Conservation (phyloP, 1,284 basidiomycete species). For the Trichosporon sp. region DNA sequence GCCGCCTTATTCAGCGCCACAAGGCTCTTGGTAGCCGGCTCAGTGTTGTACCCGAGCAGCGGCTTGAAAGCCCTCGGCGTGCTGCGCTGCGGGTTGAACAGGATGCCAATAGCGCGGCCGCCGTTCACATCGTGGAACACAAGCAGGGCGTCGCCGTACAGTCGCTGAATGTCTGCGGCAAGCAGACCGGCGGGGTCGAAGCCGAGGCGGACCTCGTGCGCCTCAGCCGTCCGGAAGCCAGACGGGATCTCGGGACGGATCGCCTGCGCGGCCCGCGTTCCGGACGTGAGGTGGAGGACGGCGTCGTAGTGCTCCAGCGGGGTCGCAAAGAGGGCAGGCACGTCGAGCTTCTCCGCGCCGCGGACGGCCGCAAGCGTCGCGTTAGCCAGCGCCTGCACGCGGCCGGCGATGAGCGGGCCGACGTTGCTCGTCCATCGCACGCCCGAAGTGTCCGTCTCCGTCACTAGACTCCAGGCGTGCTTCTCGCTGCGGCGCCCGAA, state of each 20-base stretch:
- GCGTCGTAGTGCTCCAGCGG: slow-evolving; percentile 81
- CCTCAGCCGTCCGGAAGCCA: slow-evolving; percentile 28
- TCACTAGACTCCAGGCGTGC: slow-evolving; percentile 67
- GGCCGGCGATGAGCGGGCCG: slow-evolving; percentile 62
- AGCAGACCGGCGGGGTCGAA: slow-evolving; percentile 75
- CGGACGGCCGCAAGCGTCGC: slow-evolving; percentile 57
- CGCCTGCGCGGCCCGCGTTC: slow-evolving; percentile 61
- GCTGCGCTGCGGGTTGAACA: slow-evolving; percentile 67
- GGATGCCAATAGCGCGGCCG: slow-evolving; percentile 68
- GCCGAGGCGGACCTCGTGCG: slow-evolving; percentile 6
- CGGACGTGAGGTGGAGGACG: slow-evolving; percentile 66
- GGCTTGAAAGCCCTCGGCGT: slow-evolving; percentile 65
- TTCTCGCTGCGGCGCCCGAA: slow-evolving; percentile 46
- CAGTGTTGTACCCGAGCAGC: slow-evolving; percentile 68
- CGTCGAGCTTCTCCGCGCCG: slow-evolving; percentile 28
- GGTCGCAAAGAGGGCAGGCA: slow-evolving; percentile 66
- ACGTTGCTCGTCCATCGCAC: slow-evolving; percentile 65
- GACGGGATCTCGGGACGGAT: slow-evolving; percentile 43
- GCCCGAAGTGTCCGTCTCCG: slow-evolving; percentile 71
- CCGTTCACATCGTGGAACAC: slow-evolving; percentile 83
- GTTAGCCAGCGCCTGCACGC: slow-evolving; percentile 64
- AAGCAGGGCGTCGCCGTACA: slow-evolving; percentile 70
- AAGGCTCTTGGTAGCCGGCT: slow-evolving; percentile 50
- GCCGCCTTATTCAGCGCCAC: slow-evolving; percentile 67
- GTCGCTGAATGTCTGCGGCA: slow-evolving; percentile 60